These are phyloP conservation scores for Backusella australiensis DNA, from an alignment of 192 early-diverging fungal genomes.

Conservation along the genomic window DNA sequence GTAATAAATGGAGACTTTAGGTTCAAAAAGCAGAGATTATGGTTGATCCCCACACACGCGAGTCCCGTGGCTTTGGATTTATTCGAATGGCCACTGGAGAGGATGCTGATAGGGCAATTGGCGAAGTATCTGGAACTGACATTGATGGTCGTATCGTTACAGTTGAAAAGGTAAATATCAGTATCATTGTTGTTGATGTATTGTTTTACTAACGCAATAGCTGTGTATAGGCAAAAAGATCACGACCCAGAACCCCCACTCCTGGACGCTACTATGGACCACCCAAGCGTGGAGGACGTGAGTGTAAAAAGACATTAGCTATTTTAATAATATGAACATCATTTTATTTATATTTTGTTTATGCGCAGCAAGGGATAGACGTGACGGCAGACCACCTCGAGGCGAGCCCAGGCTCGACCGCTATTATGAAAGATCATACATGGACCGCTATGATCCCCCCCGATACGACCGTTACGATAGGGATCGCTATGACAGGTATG, in stretches of 20 bases:
- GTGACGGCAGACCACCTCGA: conserved; percentile 30
- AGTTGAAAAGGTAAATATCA: conserved; percentile 60
- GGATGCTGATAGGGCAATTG: conserved; percentile 70
- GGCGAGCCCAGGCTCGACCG: conserved; percentile 42
- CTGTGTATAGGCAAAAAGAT: conserved; percentile 56
- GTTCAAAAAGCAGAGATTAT: conserved; percentile 70
- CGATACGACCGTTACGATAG: conserved; percentile 33
- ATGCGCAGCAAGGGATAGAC: neutral
- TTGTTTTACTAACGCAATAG: neutral
- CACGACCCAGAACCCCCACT: conserved; percentile 70
- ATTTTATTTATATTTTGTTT: neutral
- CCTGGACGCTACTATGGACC: conserved; percentile 80
- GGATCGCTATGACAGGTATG: conserved; percentile 39
- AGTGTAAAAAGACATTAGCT: neutral
- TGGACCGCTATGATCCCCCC: conserved; percentile 27
- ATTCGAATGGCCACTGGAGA: conserved; percentile 65
- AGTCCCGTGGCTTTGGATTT: conserved; percentile 90
- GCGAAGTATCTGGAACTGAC: conserved; percentile 62
- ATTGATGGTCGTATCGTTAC: conserved; percentile 82
- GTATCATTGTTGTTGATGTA: neutral
- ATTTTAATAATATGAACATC: too few species aligned
- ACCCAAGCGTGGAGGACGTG: conserved; percentile 54
- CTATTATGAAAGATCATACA: conserved; percentile 35
- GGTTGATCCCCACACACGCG: conserved; percentile 76
- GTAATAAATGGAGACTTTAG: conserved; percentile 22